Evolutionary conservation across 495 filamentous ascomycete species (phyloP).

Genomic region (Elasticomyces elasticus): DNA sequence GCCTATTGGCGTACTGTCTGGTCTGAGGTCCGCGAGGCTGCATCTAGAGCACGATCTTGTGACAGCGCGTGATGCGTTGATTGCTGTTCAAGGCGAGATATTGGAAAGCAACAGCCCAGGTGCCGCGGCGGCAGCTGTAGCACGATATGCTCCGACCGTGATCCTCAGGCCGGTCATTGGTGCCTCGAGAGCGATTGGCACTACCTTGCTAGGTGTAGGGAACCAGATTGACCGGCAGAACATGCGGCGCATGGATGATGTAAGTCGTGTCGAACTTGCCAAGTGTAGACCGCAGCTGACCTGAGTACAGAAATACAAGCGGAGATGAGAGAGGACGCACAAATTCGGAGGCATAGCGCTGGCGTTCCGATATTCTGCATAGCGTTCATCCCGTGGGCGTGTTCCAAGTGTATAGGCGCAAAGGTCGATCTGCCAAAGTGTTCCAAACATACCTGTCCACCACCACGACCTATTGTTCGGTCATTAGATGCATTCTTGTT

Average conservation of each 20-base stretch:
- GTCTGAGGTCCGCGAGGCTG: conserved; percentile 67
- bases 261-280: conserved; percentile 39
- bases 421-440: too few relatives aligned
- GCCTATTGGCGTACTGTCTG: conserved; percentile 76
- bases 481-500: too few relatives aligned
- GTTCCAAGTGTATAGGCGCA: too few relatives aligned
- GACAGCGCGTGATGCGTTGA: conserved; percentile 75
- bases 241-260: conserved; percentile 74
- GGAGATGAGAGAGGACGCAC: background rate
- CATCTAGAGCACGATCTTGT: conserved; percentile 80
- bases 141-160: conserved; percentile 75
- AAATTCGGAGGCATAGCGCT: background rate
- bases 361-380: too few relatives aligned
- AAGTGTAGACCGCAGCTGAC: background rate
- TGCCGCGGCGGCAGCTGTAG: conserved; percentile 71
- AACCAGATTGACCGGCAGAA: conserved; percentile 84
- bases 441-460: too few relatives aligned
- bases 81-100: conserved; percentile 86
- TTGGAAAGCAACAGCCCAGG: conserved; percentile 76
- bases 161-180: conserved; percentile 86
- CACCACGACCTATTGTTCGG: too few relatives aligned
- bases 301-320: conserved; percentile 10
- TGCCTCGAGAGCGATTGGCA: conserved; percentile 77
- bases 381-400: too few relatives aligned
- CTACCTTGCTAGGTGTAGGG: conserved; percentile 84